Base-by-base conservation (phyloP, 257 asterid species). In the Forsythia viridissima region DNA sequence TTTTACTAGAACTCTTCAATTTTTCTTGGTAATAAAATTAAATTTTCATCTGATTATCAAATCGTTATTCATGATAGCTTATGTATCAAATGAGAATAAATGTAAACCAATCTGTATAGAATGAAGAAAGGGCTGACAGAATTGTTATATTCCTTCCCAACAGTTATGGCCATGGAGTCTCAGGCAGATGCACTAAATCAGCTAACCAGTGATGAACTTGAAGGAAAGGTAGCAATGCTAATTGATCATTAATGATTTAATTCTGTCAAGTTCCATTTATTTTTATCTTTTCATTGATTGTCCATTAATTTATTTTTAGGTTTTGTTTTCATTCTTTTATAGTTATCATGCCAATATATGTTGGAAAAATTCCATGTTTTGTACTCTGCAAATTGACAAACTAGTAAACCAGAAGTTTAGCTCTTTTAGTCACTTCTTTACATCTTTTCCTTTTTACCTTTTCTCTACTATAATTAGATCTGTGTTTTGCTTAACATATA, bases 81-180 rank as follows among this genome's bases (percentile, higher is more conserved):
- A 42, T 30, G 71, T 41, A 2, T 18, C 8, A 24, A n/a, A 63
- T 16, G 76, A 55, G 6, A 13, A 20, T 12, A 6, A 38, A 37
- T 66, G 30, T 61, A 41, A 34, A 43, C 16, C 44, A 66, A 66
- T 72, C n/a, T 4, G 38, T 57, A 10, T 43, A 76, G 65, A 30
- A 20, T 59, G 24, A 72, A 61, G 43, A 55, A 52, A 75, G 73
- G 75, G 48, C 81, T 85, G 72, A 80, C 78, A 61, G 18, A 36
- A 12, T 10, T 78, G 18, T 72, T 41, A 13, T 44, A 57, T 61
- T 7, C 59, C 51, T 74, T 69, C 79, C 75, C 68, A 78, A 72
- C 90, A 95, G 99, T 95, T 76, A 11, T 95, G 94, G 91, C 91
- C 3, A 89, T 95, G 99, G 99, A 95, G 86, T 91, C 97, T 76